Percentiles rank a stretch among this genome's conserved stretches.
These are phyloP conservation scores for Globisporangium acanthophoron DNA, from an alignment of 352 stramenopile genomes.

Conservation along the genomic window DNA sequence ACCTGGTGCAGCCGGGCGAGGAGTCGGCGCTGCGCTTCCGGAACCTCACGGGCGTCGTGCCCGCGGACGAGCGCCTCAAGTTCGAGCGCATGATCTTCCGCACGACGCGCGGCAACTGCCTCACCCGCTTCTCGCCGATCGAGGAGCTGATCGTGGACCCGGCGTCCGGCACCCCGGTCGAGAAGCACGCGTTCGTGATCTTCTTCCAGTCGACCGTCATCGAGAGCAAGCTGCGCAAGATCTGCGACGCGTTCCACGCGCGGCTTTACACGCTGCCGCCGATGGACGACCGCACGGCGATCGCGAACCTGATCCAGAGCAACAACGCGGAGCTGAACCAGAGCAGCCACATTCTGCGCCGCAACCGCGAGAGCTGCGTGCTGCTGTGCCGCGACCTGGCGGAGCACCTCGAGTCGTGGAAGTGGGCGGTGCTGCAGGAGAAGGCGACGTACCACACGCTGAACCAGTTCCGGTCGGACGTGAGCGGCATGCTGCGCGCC, in stretches of 20 bases:
- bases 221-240: slow-evolving; percentile 97
- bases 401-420: slow-evolving; percentile 94
- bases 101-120: slow-evolving; percentile 98
- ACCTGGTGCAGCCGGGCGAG: slow-evolving; percentile 15
- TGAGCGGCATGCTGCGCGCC: slow-evolving; percentile 94
- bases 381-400: slow-evolving; percentile 91
- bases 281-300: slow-evolving; percentile 90
- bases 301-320: slow-evolving; percentile 88
- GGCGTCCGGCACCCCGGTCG: slow-evolving; percentile 79
- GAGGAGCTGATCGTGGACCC: slow-evolving; percentile 89
- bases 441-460: slow-evolving; percentile 98
- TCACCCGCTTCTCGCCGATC: slow-evolving; percentile 96
- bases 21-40: slow-evolving; percentile 85
- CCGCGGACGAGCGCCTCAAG: slow-evolving; percentile 90
- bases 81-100: slow-evolving; percentile 99
- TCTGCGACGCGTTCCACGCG: slow-evolving; percentile 97
- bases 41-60: slow-evolving; percentile 93
- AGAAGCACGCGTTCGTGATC: slow-evolving; percentile 90
- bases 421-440: slow-evolving; percentile 95
- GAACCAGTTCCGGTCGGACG: slow-evolving; percentile 97
- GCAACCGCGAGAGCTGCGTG: slow-evolving; percentile 95
- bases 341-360: slow-evolving; percentile 93
- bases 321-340: slow-evolving; percentile 94
- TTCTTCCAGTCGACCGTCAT: slow-evolving; percentile 98
- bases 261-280: slow-evolving; percentile 94